Base-by-base conservation (phyloP, 164 flowering plant species). In the Tinospora cordifolia region DNA sequence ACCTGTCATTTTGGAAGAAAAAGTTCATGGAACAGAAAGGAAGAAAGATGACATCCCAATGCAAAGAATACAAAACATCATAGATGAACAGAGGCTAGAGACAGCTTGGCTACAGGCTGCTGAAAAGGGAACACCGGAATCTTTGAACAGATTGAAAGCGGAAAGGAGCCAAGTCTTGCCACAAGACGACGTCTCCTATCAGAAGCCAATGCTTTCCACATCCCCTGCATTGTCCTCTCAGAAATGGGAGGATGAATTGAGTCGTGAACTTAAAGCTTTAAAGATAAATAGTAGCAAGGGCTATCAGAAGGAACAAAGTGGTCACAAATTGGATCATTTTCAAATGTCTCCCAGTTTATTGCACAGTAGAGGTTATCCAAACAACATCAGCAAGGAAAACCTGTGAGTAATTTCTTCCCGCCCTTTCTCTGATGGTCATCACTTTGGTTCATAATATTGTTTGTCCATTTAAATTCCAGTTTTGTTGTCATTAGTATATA, bases 111-210 rank as follows among this genome's bases (percentile, higher is more conserved):
- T 95, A 71, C 98, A 92, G 76, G 84, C 88, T 69, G 83, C 78
- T 46, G 99, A 95, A 76, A 88, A 87, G 78, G 90, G 92, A 24
- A 83, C 91, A 9, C 86, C 91, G 60, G 86, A 83, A 24, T 84
- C 92, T 30, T 36, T 82, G 75, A 81, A 75, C 73, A 82, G 84
- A 40, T 69, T 81, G 71, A 91, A 81, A 82, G 92, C 93, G 21
- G 99, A 90, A 78, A 88, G 82, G 82, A 92, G 92, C 79, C 98
- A 92, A 81, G 85, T 95, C 24, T 64, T 90, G 65, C 98, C 99
- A 54, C 98, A 91, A 78, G 97, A 90, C 39, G 90, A 84, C 63
- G 71, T 68, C 30, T 72, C 67, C 66, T 76, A 63, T 57, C 79
- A 78, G 39, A 79, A 77, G 75, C 80, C 81, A 25, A 70, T 70